phyloP scores from a whole-genome alignment of 2,329 filamentous ascomycete genomes.

The Colletotrichum sp. region DNA sequence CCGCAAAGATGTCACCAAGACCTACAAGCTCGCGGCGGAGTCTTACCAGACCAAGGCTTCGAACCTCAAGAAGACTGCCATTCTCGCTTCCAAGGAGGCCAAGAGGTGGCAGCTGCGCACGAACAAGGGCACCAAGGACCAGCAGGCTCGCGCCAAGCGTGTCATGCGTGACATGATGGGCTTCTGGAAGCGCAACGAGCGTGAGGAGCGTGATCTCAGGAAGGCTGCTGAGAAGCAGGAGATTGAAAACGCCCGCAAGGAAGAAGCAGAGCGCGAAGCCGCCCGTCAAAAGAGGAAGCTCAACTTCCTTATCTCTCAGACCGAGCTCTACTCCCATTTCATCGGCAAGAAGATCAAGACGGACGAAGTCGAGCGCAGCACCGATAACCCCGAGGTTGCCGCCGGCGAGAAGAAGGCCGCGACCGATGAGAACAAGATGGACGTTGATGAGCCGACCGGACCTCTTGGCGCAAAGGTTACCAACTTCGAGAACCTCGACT shows the following conservation, averaged over 20 bases:
- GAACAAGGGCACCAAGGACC: slow-evolving; percentile 98
- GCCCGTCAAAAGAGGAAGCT: slow-evolving; percentile 98
- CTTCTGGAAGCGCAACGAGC: slow-evolving; percentile 99
- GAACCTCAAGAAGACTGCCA: slow-evolving; percentile 97
- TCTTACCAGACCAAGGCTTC: slow-evolving; percentile 87
- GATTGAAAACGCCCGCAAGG: slow-evolving; percentile 94
- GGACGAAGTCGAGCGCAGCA: slow-evolving; percentile 89
- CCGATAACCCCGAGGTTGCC: slow-evolving; percentile 77
- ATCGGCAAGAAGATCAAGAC: slow-evolving; percentile 99
- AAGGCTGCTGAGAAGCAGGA: slow-evolving; percentile 96
- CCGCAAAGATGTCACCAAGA: slow-evolving; percentile 91
- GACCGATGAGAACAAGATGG: slow-evolving; percentile 44
- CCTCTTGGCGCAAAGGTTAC: slow-evolving; percentile 75
- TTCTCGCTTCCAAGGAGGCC: slow-evolving; percentile 95
- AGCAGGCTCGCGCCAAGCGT: slow-evolving; percentile 94
- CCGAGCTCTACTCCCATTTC: slow-evolving; percentile 98
- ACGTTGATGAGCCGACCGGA: slow-evolving; percentile 59
- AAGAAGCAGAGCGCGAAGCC: slow-evolving; percentile 95
- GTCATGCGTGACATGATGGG: slow-evolving; percentile 99
- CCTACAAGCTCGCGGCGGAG: slow-evolving; percentile 84
- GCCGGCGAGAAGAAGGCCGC: slow-evolving; percentile 51
- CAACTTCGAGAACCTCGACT: slow-evolving; percentile 92
- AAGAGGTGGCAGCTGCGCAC: slow-evolving; percentile 96
- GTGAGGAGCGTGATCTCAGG: slow-evolving; percentile 92
- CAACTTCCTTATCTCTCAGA: slow-evolving; percentile 99